Conservation (phyloP, 495 filamentous ascomycete species). For the Massariosphaeria phaeospora region DNA sequence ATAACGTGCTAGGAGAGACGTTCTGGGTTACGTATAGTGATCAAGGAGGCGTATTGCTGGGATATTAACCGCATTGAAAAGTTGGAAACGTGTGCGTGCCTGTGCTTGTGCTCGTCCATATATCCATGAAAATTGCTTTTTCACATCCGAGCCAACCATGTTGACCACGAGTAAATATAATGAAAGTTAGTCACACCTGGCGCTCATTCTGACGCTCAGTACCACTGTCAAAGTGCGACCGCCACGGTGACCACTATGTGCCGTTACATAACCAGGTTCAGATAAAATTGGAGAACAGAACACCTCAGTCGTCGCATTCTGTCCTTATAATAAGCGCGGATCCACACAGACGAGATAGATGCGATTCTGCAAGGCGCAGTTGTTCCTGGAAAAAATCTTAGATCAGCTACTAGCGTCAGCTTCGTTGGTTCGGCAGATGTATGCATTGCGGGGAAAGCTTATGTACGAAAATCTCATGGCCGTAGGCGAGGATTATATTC, state of each 20-base stretch:
- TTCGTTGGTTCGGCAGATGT: constrained; percentile 26
- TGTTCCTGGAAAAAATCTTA: constrained; percentile 8
- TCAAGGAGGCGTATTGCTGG: constrained; percentile 15
- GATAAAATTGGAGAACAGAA: too few species aligned
- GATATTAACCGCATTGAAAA: constrained; percentile 25
- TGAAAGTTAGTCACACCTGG: constrained; percentile 24
- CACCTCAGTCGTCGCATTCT: not conserved
- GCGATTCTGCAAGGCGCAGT: not conserved
- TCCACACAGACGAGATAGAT: too few species aligned
- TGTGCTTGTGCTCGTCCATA: constrained; percentile 13
- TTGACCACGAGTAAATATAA: constrained; percentile 5
- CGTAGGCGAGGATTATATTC: constrained; percentile 1
- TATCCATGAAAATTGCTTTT: constrained; percentile 24
- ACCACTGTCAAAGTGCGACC: constrained; percentile 10
- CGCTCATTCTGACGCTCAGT: constrained; percentile 13
- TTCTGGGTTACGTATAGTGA: constrained; percentile 27
- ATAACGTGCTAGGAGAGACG: constrained; percentile 6
- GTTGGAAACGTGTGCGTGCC: constrained; percentile 8
- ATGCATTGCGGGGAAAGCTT: constrained; percentile 34
- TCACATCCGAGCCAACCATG: constrained; percentile 17
- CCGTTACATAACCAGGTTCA: too few species aligned
- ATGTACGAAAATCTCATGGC: constrained; percentile 4
- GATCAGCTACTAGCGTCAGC: constrained; percentile 14
- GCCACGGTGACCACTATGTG: too few species aligned
- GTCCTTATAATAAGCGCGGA: too few species aligned